phyloP scores from a whole-genome alignment of 352 stramenopile species.

The Halophytophthora polymorphica region DNA sequence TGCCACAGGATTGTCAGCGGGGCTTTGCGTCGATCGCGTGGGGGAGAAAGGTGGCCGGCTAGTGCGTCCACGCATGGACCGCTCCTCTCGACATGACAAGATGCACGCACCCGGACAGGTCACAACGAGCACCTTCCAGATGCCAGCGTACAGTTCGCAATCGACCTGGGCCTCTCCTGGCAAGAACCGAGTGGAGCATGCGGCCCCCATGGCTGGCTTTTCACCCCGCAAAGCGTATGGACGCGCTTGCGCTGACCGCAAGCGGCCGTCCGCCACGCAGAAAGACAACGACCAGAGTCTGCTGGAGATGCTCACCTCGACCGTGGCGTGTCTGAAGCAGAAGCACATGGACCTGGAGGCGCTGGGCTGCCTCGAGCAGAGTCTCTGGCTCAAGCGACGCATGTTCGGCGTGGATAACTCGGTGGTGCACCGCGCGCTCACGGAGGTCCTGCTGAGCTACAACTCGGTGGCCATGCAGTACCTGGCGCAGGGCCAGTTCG shows the following conservation, averaged over 20 bases:
- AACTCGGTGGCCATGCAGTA: conserved; percentile 79
- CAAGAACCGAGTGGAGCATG: conserved; percentile 7
- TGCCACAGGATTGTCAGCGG: no score
- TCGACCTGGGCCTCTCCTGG: conserved; percentile 22
- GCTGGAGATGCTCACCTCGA: conserved; percentile 71
- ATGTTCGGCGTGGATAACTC: conserved; percentile 71
- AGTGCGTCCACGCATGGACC: conserved; percentile 10
- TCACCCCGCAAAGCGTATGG: conserved; percentile 13
- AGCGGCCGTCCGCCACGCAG: conserved; percentile 9
- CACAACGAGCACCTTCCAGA: conserved; percentile 35
- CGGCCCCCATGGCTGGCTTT: background rate
- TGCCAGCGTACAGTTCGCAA: conserved; percentile 44
- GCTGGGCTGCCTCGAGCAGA: conserved; percentile 70
- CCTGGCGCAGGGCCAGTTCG: conserved; percentile 46
- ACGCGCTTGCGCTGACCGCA: conserved; percentile 3
- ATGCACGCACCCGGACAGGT: conserved; percentile 3
- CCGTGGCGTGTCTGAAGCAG: conserved; percentile 59
- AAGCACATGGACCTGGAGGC: conserved; percentile 78
- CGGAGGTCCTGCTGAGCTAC: conserved; percentile 70
- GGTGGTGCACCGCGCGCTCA: conserved; percentile 48
- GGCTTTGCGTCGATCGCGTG: no score
- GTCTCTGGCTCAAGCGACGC: conserved; percentile 66
- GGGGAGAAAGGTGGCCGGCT: no score
- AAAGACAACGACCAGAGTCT: conserved; percentile 59
- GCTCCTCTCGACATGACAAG: conserved; percentile 18